Evolutionary conservation across 306 rosid species (phyloP), one percentile per base, ranked within the genome.

Genomic region (Cicer pinnatifidum): DNA sequence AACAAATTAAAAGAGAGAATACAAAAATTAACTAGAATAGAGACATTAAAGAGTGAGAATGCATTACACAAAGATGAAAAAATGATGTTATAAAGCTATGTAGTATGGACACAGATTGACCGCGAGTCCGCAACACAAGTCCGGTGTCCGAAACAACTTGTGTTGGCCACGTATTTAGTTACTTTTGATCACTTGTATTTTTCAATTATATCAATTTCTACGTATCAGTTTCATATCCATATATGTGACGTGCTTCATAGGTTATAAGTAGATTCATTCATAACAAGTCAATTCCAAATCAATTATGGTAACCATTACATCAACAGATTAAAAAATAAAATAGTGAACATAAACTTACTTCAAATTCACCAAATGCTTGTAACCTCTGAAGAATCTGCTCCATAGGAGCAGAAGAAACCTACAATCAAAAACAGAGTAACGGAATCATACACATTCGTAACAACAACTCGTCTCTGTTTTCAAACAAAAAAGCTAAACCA

Each of bases 391-490:
- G 89, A 86, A 93, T 93, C 89, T 89, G 91, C 43, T 82, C 85
- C 98, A 93, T 93, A 67, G 98, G 97, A 62, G 96, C 92, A 2
- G 98, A 89, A 7, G 82, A 85, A 77, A 91, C 90, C 98, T 93
- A 84, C 15, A 43, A 58, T 44, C 4, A 16, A 81, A 79, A 88
- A 76, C 68, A 76, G 72, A 70, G 81, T 47, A n/a, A 80, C 69
- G 40, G 68, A 80, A 54, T 48, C 53, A 71, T 70, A 57, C 19
- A 47, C 83, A 73, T 56, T 77, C 64, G 8, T 20, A 35, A 17
- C 41, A 35, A 80, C 39, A 35, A 82, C 39, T 60, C 65, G 50
- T 51, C 67, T 77, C 79, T 69, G 75, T 74, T 84, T 67, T 4
- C 35, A 52, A 37, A 3, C 5, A 33, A 9, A 52, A 64, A 16